These are phyloP conservation scores for Cyclaneusma minus DNA, from an alignment of 2,329 filamentous ascomycete species.

Conservation along the genomic window DNA sequence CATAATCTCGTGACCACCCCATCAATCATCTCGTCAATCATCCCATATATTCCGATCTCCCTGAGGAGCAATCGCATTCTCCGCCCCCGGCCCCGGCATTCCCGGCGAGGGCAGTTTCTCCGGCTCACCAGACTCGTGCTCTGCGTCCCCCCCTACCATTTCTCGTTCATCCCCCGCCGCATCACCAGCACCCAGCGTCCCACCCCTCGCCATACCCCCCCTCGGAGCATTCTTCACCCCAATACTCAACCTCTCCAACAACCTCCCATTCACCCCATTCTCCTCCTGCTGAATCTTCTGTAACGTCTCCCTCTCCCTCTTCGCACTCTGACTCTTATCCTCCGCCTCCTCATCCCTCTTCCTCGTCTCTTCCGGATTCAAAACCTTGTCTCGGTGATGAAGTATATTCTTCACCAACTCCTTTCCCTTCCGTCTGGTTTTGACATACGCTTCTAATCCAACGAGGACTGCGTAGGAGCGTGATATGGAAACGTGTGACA, in stretches of 20 bases:
- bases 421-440: slow-evolving; percentile 48
- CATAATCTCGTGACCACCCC: no score
- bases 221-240: slow-evolving; percentile 14
- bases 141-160: no score
- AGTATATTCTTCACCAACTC: slow-evolving; percentile 30
- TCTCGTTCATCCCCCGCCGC: background rate
- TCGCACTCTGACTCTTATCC: slow-evolving; percentile 44
- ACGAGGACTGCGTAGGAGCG: slow-evolving; percentile 71
- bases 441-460: slow-evolving; percentile 67
- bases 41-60: slow-evolving; percentile 6
- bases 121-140: background rate
- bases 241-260: slow-evolving; percentile 25
- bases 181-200: background rate
- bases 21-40: no score
- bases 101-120: slow-evolving; percentile 3
- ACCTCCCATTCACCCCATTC: slow-evolving; percentile 9
- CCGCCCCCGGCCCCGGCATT: slow-evolving; percentile 8
- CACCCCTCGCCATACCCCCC: no score
- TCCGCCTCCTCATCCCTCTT: slow-evolving; percentile 40
- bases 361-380: slow-evolving; percentile 43
- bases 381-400: slow-evolving; percentile 39
- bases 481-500: slow-evolving; percentile 62
- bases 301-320: slow-evolving; percentile 30
- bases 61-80: slow-evolving; percentile 13
- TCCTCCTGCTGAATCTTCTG: slow-evolving; percentile 18